Evolutionary conservation across 1,139 yeast species (phyloP).

Genomic region (Yamadazyma taylorii): DNA sequence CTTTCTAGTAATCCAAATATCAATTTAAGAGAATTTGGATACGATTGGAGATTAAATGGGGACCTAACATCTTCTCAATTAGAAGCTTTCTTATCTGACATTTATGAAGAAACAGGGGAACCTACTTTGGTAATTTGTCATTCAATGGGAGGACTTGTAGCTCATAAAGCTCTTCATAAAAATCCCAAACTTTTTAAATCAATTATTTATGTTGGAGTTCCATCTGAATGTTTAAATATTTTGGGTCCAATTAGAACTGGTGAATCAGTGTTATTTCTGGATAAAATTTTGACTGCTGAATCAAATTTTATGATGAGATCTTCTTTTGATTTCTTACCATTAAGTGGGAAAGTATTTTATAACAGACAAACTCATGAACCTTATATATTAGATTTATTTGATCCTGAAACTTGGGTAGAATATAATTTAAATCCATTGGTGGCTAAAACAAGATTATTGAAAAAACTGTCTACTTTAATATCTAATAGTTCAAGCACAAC

Average conservation of each 20-base stretch:
- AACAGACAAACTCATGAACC: slow-evolving; percentile 56
- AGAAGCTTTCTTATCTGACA: slow-evolving; percentile 41
- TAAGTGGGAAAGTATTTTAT: slow-evolving; percentile 70
- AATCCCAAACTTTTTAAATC: slow-evolving; percentile 72
- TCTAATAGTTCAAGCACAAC: slow-evolving; percentile 3
- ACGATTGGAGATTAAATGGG: slow-evolving; percentile 85
- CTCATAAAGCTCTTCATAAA: slow-evolving; percentile 74
- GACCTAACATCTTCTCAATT: slow-evolving; percentile 52
- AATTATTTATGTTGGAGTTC: slow-evolving; percentile 77
- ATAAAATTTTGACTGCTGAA: slow-evolving; percentile 73
- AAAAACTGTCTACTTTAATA: slow-evolving; percentile 6
- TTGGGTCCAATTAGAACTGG: slow-evolving; percentile 84
- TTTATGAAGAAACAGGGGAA: slow-evolving; percentile 43
- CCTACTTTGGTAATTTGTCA: slow-evolving; percentile 78
- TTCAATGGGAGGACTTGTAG: slow-evolving; percentile 89
- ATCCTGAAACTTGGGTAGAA: slow-evolving; percentile 78
- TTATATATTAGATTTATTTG: slow-evolving; percentile 72
- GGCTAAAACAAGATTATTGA: slow-evolving; percentile 35
- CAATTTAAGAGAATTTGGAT: slow-evolving; percentile 73
- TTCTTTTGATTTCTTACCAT: slow-evolving; percentile 74
- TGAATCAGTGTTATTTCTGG: slow-evolving; percentile 74
- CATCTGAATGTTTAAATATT: slow-evolving; percentile 81
- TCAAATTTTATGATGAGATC: slow-evolving; percentile 89
- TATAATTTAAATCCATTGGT: slow-evolving; percentile 78
- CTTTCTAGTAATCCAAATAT: slow-evolving; percentile 59